Evolutionary conservation across 2,329 filamentous ascomycete species (phyloP), one percentile per base, ranked within the genome.

Genomic region (Verticillium nubilum): DNA sequence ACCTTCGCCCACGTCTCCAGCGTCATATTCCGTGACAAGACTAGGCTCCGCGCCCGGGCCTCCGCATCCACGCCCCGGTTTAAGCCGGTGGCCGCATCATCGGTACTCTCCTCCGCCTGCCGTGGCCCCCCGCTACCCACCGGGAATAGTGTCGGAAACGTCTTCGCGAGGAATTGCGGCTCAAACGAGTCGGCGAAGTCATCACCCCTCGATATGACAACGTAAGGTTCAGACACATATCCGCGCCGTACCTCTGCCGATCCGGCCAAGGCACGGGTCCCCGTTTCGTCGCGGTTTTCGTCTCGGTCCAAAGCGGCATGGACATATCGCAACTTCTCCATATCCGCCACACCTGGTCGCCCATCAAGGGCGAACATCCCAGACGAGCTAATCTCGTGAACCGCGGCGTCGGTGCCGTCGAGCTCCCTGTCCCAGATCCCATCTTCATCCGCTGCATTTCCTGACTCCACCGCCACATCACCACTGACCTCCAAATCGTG

Each of bases 371-470:
- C 37, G 47, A 61, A 61, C 57, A 61, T 57, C 10, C 37, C 53
- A 9, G 57, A 61, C 4, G 57, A 61, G 19, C n/a, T 61, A 7
- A 59, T 29, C 33, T 61, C 60, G 54, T 59, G n/a, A 19, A 61
- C 37, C 12, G 27, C 19, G 47, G 17, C 42, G 25, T 23, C 53
- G 28, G 33, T 52, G 29, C 50, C 23, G 47, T 17, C 57, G 37
- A 52, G 17, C 28, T 31, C 13, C 5, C 5, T 56, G n/a, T n/a
- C n/a, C n/a, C 26, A 56, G 27, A 13, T 15, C 31, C 52, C 13
- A 10, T 26, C 47, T 56, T n/a, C 6, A 31, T 37, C 15, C 27
- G 29, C 29, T 31, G n/a, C n/a, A n/a, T n/a, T n/a, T n/a, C 12
- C 29, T 31, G 29, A 31, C 29, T 31, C 29, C 29, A 31, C 29